These are phyloP conservation scores for Starmera amethionina DNA, from an alignment of 805 yeast genomes.

Conservation along the genomic window DNA sequence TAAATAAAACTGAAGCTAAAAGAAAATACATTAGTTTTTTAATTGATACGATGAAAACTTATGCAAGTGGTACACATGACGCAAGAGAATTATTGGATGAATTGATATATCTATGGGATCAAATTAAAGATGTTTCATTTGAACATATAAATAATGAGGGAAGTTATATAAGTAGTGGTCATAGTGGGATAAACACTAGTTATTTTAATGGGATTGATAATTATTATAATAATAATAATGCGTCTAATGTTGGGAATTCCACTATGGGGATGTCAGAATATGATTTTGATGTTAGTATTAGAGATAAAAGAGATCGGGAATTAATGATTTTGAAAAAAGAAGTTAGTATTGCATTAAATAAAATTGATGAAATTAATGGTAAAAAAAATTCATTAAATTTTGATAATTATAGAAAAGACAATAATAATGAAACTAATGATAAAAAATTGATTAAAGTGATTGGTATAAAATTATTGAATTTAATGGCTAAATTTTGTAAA, in stretches of 20 bases:
- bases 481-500: slow-evolving; percentile 6
- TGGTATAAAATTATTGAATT: slow-evolving; percentile 2
- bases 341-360: slow-evolving; percentile 14
- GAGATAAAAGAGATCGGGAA: slow-evolving; percentile 11
- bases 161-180: neutral
- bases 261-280: slow-evolving; percentile 1
- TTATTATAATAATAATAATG: neutral
- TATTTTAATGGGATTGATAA: neutral
- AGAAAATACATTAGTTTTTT: slow-evolving; percentile 56
- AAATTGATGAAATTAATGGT: slow-evolving; percentile 14
- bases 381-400: slow-evolving; percentile 5
- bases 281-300: slow-evolving; percentile 4
- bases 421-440: slow-evolving; percentile 4
- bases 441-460: slow-evolving; percentile 3
- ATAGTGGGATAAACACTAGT: neutral
- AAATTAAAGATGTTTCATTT: slow-evolving; percentile 37
- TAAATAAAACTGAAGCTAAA: slow-evolving; percentile 64
- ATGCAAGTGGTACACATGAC: slow-evolving; percentile 58
- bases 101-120: slow-evolving; percentile 68
- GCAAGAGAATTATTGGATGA: slow-evolving; percentile 58
- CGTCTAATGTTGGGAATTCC: slow-evolving; percentile 1
- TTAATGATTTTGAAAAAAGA: slow-evolving; percentile 14
- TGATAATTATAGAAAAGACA: neutral
- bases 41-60: slow-evolving; percentile 61
- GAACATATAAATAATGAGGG: neutral